phyloP scores from a whole-genome alignment of 2,329 filamentous ascomycete genomes.

The Ambrosiella cleistominuta region DNA sequence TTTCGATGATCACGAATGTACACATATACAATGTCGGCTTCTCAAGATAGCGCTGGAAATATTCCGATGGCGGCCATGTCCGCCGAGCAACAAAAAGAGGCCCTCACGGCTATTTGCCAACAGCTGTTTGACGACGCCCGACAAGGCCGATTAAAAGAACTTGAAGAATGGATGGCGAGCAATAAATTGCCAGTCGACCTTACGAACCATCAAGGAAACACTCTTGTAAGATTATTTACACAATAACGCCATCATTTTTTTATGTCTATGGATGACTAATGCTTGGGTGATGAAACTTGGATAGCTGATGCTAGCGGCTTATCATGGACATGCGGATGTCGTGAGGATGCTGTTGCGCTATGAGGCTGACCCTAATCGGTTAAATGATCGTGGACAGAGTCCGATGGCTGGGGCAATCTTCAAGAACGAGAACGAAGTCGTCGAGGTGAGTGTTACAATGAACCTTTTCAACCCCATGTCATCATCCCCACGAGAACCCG shows the following conservation, averaged over 20 bases:
- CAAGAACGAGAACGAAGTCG: conserved; percentile 48
- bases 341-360: conserved; percentile 42
- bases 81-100: conserved; percentile 36
- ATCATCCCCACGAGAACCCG: not conserved
- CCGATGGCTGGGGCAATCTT: conserved; percentile 56
- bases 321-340: conserved; percentile 46
- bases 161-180: conserved; percentile 41
- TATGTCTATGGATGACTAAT: not conserved
- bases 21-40: conserved; percentile 10
- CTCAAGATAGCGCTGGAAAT: too few relatives aligned
- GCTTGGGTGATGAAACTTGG: not conserved
- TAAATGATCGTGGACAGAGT: conserved; percentile 53
- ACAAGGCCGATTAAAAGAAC: conserved; percentile 35
- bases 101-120: conserved; percentile 43
- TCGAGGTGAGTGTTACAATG: conserved; percentile 29
- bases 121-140: conserved; percentile 50
- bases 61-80: too few relatives aligned
- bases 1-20: not conserved
- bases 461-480: not conserved
- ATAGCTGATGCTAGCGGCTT: conserved; percentile 54
- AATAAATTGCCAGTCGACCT: conserved; percentile 51
- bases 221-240: conserved; percentile 29
- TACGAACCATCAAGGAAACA: conserved; percentile 57
- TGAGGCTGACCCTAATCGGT: conserved; percentile 47
- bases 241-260: not conserved